These are phyloP conservation scores for Pilatotrama ljubarskyi DNA, from an alignment of 768 basidiomycete genomes.

Conservation along the genomic window DNA sequence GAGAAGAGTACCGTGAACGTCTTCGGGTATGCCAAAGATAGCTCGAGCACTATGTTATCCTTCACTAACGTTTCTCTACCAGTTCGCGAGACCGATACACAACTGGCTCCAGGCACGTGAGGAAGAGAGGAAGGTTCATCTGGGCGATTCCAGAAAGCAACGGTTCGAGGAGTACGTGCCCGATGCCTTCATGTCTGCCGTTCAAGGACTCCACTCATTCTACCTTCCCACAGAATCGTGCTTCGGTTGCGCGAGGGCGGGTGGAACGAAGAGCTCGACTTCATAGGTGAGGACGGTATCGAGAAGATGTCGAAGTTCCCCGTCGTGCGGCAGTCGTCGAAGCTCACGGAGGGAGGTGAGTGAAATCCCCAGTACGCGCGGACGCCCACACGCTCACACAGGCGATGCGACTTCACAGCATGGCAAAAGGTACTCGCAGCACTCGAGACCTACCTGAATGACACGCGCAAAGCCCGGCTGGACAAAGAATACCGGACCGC, in stretches of 20 bases:
- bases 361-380: too few relatives aligned
- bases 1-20: neutral
- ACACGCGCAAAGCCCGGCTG: neutral
- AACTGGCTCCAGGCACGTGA: neutral
- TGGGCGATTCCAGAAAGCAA: neutral
- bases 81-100: neutral
- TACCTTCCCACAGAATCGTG: neutral
- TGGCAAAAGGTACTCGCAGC: neutral
- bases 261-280: slow-evolving; percentile 3
- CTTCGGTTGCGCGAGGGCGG: neutral
- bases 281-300: neutral
- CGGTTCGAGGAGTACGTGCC: neutral
- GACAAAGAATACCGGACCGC: neutral
- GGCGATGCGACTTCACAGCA: neutral
- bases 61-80: neutral
- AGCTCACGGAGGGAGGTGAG: neutral
- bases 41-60: too few relatives aligned
- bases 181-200: too few relatives aligned
- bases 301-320: neutral
- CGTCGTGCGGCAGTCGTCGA: neutral
- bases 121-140: neutral
- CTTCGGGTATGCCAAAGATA: neutral
- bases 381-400: too few relatives aligned
- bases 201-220: neutral
- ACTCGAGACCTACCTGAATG: neutral